Percentiles rank a stretch among this genome's conserved stretches.
Evolutionary conservation across 2,329 filamentous ascomycete genomes (phyloP).

Genomic region (Clarireedia paspali): DNA sequence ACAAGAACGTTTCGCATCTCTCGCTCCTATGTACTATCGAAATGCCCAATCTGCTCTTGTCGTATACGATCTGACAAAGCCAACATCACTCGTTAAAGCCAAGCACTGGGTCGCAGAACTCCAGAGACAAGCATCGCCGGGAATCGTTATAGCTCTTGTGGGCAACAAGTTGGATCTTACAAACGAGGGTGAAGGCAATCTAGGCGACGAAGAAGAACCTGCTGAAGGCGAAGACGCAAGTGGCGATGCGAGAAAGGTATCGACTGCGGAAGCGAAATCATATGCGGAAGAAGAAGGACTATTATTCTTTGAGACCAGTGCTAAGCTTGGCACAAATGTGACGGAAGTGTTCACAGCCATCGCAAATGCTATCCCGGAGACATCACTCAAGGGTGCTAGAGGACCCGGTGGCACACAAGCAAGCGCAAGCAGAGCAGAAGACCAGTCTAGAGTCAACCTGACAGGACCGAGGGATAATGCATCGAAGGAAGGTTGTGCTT

Average conservation of each 20-base stretch:
- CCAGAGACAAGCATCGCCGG: slow-evolving; percentile 89
- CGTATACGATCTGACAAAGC: slow-evolving; percentile 97
- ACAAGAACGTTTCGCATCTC: slow-evolving; percentile 92
- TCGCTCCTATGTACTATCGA: slow-evolving; percentile 99
- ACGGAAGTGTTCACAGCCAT: slow-evolving; percentile 96
- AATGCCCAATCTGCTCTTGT: slow-evolving; percentile 97
- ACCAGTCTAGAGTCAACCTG: slow-evolving; percentile 74
- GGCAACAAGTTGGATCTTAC: slow-evolving; percentile 95
- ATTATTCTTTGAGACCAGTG: slow-evolving; percentile 96
- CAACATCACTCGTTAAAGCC: slow-evolving; percentile 88
- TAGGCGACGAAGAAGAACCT: slow-evolving; percentile 38
- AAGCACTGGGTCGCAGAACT: slow-evolving; percentile 99
- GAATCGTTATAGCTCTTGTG: slow-evolving; percentile 93
- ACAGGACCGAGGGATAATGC: slow-evolving; percentile 63
- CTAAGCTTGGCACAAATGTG: slow-evolving; percentile 92
- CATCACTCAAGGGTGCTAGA: slow-evolving; percentile 81
- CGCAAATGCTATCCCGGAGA: slow-evolving; percentile 95
- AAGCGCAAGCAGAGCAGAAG: slow-evolving; percentile 50
- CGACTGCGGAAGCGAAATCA: slow-evolving; percentile 80
- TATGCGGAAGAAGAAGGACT: slow-evolving; percentile 94
- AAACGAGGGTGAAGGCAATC: slow-evolving; percentile 46
- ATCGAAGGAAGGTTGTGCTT: slow-evolving; percentile 89
- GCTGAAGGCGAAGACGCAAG: slow-evolving; percentile 51
- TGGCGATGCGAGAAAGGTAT: slow-evolving; percentile 77
- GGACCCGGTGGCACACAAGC: slow-evolving; percentile 55